Percentiles rank a stretch among this genome's conserved stretches.
phyloP scores from a whole-genome alignment of 305 asterid species.

The Plantago coronopus region DNA sequence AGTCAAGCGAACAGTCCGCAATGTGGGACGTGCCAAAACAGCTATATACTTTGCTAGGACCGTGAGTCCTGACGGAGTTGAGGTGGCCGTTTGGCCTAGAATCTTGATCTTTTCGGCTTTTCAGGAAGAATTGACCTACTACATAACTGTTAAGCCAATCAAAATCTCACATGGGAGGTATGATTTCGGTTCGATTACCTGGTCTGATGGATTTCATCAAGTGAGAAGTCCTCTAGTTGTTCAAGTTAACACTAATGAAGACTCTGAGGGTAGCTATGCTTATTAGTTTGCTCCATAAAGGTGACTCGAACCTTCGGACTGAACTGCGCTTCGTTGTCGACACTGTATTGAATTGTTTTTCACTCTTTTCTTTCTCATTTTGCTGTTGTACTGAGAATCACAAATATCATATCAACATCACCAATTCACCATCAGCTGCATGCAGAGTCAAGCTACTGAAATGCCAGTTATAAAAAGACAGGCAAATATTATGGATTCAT shows the following conservation, averaged over 20 bases:
- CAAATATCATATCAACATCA: too few relatives aligned
- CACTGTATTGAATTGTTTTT: not conserved
- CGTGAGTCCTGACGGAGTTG: constrained; percentile 50
- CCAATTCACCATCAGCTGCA: too few relatives aligned
- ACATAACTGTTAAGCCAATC: constrained; percentile 37
- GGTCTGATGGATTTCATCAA: constrained; percentile 54
- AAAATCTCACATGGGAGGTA: constrained; percentile 38
- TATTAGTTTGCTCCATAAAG: not conserved
- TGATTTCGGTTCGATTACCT: constrained; percentile 51
- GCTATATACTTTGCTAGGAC: constrained; percentile 38
- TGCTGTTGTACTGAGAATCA: too few relatives aligned
- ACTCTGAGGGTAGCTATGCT: not conserved
- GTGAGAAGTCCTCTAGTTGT: constrained; percentile 52
- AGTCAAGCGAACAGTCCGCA: constrained; percentile 37
- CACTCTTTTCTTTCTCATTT: not conserved
- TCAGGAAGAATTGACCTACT: constrained; percentile 34
- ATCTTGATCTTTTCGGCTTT: constrained; percentile 42
- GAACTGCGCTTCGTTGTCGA: too few relatives aligned
- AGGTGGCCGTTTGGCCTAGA: constrained; percentile 54
- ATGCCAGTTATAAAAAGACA: too few relatives aligned
- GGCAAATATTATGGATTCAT: too few relatives aligned
- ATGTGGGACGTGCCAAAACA: constrained; percentile 39
- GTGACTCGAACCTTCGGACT: not conserved
- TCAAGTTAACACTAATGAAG: constrained; percentile 29
- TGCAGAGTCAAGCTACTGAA: too few relatives aligned